phyloP scores from a whole-genome alignment of 2,329 filamentous ascomycete genomes.

The Ophiostoma pallidulum region DNA sequence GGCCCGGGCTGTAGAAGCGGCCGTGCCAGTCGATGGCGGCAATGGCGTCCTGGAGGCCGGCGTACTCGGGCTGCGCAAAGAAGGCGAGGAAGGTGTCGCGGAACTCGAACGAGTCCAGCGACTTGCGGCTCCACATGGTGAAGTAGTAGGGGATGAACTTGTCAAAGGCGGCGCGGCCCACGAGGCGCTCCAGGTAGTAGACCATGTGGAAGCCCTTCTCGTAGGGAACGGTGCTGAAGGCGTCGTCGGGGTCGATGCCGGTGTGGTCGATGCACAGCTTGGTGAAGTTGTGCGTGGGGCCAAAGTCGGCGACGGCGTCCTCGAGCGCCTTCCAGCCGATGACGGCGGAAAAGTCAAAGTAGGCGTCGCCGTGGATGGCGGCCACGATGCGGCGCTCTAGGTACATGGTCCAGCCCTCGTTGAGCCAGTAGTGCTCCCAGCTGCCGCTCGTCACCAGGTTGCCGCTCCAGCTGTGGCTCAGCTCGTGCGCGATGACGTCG shows the following conservation, averaged over 20 bases:
- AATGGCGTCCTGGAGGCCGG: conserved; percentile 53
- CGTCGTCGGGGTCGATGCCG: conserved; percentile 88
- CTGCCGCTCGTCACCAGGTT: conserved; percentile 72
- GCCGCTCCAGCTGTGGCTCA: conserved; percentile 74
- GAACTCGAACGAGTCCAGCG: conserved; percentile 90
- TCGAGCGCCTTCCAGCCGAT: conserved; percentile 81
- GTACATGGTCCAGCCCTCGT: conserved; percentile 88
- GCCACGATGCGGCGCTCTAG: conserved; percentile 78
- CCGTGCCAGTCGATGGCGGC: conserved; percentile 77
- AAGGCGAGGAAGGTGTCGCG: conserved; percentile 79
- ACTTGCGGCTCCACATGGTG: conserved; percentile 71
- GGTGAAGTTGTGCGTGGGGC: conserved; percentile 82
- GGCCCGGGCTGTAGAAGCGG: conserved; percentile 79
- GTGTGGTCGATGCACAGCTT: conserved; percentile 82
- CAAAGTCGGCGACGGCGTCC: conserved; percentile 70
- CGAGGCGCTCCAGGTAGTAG: conserved; percentile 77
- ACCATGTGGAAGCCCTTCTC: conserved; percentile 96
- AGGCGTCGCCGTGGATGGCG: conserved; percentile 67
- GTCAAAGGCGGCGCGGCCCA: conserved; percentile 83
- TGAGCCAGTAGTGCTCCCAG: conserved; percentile 73
- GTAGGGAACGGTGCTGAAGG: conserved; percentile 86
- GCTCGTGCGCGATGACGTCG: conserved; percentile 88
- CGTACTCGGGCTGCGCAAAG: conserved; percentile 59
- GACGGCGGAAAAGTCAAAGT: conserved; percentile 90
- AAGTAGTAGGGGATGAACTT: conserved; percentile 96